Evolutionary conservation across 2,329 filamentous ascomycete genomes (phyloP).

Genomic region (Claviceps humidiphila): DNA sequence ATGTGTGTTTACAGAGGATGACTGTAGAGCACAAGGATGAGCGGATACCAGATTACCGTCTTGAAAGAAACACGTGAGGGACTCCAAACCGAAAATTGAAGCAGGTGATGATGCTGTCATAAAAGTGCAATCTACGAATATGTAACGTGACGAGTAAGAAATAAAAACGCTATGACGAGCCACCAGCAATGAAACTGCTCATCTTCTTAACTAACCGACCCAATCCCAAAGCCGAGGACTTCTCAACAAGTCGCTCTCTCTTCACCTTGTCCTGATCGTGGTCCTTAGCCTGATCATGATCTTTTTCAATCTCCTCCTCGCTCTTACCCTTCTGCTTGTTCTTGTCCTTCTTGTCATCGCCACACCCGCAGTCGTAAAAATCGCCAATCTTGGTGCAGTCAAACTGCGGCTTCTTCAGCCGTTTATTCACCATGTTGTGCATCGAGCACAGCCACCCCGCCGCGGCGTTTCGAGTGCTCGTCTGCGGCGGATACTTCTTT

Average conservation of each 20-base stretch:
- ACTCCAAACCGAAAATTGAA: no score
- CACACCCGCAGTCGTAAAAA: constrained; percentile 60
- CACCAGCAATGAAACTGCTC: background rate
- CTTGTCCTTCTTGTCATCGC: constrained; percentile 38
- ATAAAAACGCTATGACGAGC: background rate
- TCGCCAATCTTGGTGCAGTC: constrained; percentile 56
- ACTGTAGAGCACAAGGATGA: no score
- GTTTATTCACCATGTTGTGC: constrained; percentile 54
- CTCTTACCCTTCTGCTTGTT: constrained; percentile 9
- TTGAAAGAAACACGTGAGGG: no score
- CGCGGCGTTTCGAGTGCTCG: constrained; percentile 47
- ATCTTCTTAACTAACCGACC: background rate
- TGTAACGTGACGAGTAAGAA: background rate
- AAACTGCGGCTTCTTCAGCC: constrained; percentile 47
- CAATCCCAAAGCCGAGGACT: no score
- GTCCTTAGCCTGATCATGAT: background rate
- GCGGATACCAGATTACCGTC: no score
- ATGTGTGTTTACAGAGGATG: no score
- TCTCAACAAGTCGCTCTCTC: background rate
- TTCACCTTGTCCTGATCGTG: constrained; percentile 1
- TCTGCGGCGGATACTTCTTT: constrained; percentile 50
- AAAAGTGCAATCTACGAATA: no score
- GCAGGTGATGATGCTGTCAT: no score
- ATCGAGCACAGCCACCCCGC: constrained; percentile 56
- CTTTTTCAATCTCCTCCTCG: constrained; percentile 8